Percentiles rank a stretch among this genome's conserved stretches.
phyloP scores from a whole-genome alignment of 2,329 filamentous ascomycete genomes.

The Epicoccum nigrum region DNA sequence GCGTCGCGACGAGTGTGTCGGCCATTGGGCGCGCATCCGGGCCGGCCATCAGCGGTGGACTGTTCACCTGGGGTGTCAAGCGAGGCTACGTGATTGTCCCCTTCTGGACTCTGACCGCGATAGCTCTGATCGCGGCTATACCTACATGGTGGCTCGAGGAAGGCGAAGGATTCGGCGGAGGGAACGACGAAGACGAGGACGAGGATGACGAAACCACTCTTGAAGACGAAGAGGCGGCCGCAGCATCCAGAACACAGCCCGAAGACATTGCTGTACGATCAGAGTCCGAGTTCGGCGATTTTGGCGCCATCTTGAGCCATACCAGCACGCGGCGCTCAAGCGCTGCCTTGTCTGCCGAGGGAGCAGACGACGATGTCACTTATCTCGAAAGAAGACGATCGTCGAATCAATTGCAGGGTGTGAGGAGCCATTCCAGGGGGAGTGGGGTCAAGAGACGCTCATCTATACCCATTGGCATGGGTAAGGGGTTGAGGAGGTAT shows the following conservation, averaged over 20 bases:
- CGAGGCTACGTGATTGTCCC: slow-evolving; percentile 77
- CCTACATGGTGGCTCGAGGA: slow-evolving; percentile 77
- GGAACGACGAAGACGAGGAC: slow-evolving; percentile 34
- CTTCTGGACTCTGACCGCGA: slow-evolving; percentile 76
- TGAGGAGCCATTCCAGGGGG: slow-evolving; percentile 39
- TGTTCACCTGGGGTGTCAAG: slow-evolving; percentile 78
- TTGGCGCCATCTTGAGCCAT: slow-evolving; percentile 42
- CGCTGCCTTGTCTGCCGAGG: slow-evolving; percentile 29
- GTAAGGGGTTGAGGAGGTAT: slow-evolving; percentile 51
- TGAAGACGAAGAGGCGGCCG: slow-evolving; percentile 24
- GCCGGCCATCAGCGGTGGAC: slow-evolving; percentile 72
- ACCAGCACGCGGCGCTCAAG: slow-evolving; percentile 40
- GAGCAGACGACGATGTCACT: slow-evolving; percentile 26
- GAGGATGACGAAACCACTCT: slow-evolving; percentile 31
- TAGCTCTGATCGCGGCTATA: slow-evolving; percentile 70
- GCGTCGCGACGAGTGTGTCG: slow-evolving; percentile 82
- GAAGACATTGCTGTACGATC: slow-evolving; percentile 30
- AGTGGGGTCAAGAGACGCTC: slow-evolving; percentile 47
- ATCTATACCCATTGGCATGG: slow-evolving; percentile 55
- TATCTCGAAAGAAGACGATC: slow-evolving; percentile 22
- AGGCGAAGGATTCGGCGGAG: slow-evolving; percentile 67
- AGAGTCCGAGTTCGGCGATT: slow-evolving; percentile 49
- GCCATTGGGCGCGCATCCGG: slow-evolving; percentile 81
- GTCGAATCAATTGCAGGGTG: slow-evolving; percentile 18
- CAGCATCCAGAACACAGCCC: background rate